Evolutionary conservation across 306 rosid genomes (phyloP).

Genomic region (Dalbergia cultrata): DNA sequence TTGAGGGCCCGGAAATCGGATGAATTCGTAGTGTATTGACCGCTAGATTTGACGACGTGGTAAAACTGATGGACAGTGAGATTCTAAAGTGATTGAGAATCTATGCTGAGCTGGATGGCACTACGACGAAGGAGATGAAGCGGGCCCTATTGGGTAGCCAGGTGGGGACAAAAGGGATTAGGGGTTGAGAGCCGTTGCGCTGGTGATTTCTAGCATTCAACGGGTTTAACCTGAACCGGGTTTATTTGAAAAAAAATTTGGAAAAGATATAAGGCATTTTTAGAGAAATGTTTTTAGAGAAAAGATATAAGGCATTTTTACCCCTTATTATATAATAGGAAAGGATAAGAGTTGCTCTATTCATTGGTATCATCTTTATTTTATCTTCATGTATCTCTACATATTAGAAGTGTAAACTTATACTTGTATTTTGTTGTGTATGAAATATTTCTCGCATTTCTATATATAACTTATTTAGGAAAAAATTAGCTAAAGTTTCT

Average conservation of each 20-base stretch:
- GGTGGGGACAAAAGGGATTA: slow-evolving; percentile 11
- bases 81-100: not conserved
- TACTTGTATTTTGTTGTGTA: too few species aligned
- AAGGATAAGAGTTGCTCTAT: too few species aligned
- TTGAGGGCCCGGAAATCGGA: not conserved
- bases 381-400: too few species aligned
- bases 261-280: too few species aligned
- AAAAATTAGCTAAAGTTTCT: too few species aligned
- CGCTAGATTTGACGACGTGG: slow-evolving; percentile 47
- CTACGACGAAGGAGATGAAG: not conserved
- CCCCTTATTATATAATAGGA: too few species aligned
- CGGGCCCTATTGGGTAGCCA: not conserved
- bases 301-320: too few species aligned
- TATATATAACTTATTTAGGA: too few species aligned
- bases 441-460: too few species aligned
- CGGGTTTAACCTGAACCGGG: not conserved
- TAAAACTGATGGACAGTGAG: not conserved
- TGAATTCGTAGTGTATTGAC: not conserved
- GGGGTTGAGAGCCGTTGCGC: slow-evolving; percentile 50
- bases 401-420: too few species aligned
- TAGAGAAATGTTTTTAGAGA: too few species aligned
- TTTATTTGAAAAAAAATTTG: not conserved
- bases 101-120: slow-evolving; percentile 45
- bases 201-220: not conserved
- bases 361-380: too few species aligned